A percentile compares a stretch with the other conserved stretches of the same genome.
Conservation (phyloP, 768 basidiomycete species). For the Gymnopilus junonius region DNA sequence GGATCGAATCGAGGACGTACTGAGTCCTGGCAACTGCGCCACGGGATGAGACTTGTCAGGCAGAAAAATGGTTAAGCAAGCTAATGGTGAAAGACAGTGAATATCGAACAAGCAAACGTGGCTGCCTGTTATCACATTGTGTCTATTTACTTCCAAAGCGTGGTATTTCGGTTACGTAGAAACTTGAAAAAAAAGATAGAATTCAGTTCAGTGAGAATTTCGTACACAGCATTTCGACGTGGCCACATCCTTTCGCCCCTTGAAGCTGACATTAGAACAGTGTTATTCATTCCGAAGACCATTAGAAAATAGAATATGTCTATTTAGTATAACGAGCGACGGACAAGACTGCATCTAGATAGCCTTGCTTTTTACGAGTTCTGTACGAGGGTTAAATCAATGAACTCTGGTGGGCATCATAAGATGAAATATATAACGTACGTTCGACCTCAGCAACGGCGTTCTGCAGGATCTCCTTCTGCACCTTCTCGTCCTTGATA, state of each 20-base stretch:
- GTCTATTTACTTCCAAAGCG: no score
- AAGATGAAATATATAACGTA: slow-evolving; percentile 48
- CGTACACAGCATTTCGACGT: neutral
- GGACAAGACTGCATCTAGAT: slow-evolving; percentile 54
- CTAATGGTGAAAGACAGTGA: no score
- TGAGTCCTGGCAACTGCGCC: neutral
- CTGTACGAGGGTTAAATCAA: slow-evolving; percentile 40
- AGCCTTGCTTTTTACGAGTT: slow-evolving; percentile 89
- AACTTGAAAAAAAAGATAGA: no score
- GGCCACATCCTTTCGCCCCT: neutral
- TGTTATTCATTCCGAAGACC: neutral
- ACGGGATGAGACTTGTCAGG: neutral
- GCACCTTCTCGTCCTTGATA: slow-evolving; percentile 86
- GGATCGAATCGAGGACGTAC: neutral
- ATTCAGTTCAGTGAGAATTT: no score
- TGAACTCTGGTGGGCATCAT: neutral
- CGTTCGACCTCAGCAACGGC: slow-evolving; percentile 93
- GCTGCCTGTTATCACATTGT: no score
- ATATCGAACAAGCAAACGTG: no score
- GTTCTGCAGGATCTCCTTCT: slow-evolving; percentile 77
- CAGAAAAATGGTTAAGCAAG: neutral
- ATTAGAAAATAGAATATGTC: neutral
- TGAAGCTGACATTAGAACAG: neutral
- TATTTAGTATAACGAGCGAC: slow-evolving; percentile 8
- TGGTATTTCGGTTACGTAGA: no score